These are phyloP conservation scores for Quercus aquifolioides DNA, from an alignment of 306 rosid species.

Conservation along the genomic window DNA sequence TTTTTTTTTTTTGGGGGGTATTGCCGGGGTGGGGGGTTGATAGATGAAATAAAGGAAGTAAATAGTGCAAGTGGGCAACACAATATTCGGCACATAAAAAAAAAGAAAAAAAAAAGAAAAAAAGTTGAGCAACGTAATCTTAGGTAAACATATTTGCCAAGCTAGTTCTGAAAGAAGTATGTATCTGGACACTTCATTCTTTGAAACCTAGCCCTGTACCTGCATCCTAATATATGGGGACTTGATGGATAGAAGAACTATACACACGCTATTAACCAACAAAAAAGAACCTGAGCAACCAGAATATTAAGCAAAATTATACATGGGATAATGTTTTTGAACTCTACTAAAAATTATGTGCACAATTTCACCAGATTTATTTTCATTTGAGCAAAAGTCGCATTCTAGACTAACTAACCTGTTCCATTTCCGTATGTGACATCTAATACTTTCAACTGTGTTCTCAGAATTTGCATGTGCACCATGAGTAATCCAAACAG, in stretches of 20 bases:
- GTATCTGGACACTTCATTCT: too few species aligned
- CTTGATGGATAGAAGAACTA: not conserved
- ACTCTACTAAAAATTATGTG: not conserved
- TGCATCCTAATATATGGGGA: not conserved
- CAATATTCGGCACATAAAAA: too few species aligned
- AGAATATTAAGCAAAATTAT: not conserved
- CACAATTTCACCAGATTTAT: not conserved
- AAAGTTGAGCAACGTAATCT: too few species aligned
- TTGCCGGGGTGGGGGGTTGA: too few species aligned
- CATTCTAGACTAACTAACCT: conserved; percentile 37
- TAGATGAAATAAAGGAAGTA: too few species aligned
- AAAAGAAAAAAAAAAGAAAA: too few species aligned
- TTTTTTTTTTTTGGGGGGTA: too few species aligned
- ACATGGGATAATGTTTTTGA: not conserved
- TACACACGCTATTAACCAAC: not conserved
- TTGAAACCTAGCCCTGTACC: not conserved
- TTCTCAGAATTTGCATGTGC: conserved; percentile 73
- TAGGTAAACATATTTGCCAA: too few species aligned
- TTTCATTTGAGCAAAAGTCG: conserved; percentile 8
- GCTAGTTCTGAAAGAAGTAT: too few species aligned
- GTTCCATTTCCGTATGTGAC: conserved; percentile 66
- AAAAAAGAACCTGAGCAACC: not conserved
- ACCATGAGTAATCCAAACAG: conserved; percentile 76
- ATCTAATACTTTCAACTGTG: conserved; percentile 73
- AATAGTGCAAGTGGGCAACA: too few species aligned